These are phyloP conservation scores for Mortierella antarctica DNA, from an alignment of 192 early-diverging fungal species.

Conservation along the genomic window DNA sequence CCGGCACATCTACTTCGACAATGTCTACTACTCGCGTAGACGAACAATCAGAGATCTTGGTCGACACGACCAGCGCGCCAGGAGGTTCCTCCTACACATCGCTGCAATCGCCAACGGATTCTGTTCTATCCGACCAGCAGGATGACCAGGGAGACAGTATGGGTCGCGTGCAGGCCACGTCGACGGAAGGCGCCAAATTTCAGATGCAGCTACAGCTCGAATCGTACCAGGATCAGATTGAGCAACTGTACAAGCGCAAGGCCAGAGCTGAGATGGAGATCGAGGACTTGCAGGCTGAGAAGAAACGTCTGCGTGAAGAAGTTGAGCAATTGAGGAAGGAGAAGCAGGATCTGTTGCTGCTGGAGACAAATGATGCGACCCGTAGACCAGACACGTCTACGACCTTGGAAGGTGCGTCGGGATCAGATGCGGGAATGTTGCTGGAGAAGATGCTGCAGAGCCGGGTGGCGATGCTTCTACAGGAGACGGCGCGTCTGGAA, in stretches of 20 bases:
- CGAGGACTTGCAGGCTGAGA: constrained; percentile 15
- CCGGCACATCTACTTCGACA: no score
- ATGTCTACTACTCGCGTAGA: no score
- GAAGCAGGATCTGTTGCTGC: constrained; percentile 5
- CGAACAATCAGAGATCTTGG: no score
- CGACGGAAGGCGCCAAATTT: background rate
- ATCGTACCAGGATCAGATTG: constrained; percentile 30
- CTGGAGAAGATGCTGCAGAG: constrained; percentile 27
- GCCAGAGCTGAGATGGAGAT: constrained; percentile 28
- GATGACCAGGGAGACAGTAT: background rate
- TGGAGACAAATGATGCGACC: background rate
- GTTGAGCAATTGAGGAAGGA: constrained; percentile 29
- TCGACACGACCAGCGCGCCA: no score
- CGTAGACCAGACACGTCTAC: background rate
- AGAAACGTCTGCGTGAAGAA: constrained; percentile 6
- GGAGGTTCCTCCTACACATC: no score
- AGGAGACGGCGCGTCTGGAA: constrained; percentile 29
- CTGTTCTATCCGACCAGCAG: background rate
- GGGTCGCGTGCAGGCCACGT: background rate
- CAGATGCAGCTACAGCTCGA: constrained; percentile 14
- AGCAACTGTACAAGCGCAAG: constrained; percentile 30
- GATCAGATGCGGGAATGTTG: background rate
- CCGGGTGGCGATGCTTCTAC: constrained; percentile 26
- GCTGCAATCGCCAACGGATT: no score
- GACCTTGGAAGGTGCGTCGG: background rate